Base-by-base conservation (phyloP, 345 rosid species). In the Nasturtium officinale region DNA sequence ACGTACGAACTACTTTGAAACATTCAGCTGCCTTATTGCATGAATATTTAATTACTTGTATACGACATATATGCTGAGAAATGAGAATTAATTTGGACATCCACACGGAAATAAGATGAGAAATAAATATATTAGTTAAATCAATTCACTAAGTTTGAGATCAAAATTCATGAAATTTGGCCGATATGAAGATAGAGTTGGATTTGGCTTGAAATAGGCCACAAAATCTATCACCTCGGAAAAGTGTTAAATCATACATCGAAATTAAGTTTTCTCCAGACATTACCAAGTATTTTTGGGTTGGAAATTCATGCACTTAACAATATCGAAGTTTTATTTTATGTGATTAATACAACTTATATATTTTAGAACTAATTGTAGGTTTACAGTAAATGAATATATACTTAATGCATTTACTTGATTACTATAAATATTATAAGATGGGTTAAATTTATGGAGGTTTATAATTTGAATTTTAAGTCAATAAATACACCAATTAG, bases 1-100 rank as follows among this genome's bases (percentile, higher is more conserved):
- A 73, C 20, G 66, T 56, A 47, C 20, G 4, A 25, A 54, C 56
- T 64, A 45, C 66, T 75, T 75, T 75, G 79, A 75, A 75, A 51
- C 63, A 61, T 61, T 75, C 79, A 2, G 5, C 50, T 59, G 29
- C 48, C 73, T 75, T 28, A 6, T 7, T 21, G 28, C 45, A 11
- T 5, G 32, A 29, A 35, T 16, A 56, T 2, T 46, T 37, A 47
- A n/a, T 47, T 13, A 6, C 13, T 11, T 56, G 9, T n/a, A 7
- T 46, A 32, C 15, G 37, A 17, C 0, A 29, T 48, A 38, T 10
- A 25, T 56, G 6, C 23, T 59, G 18, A n/a, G 15, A 74, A 50
- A 12, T 43, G 21, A 55, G 10, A 65, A 32, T 16, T 9, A 46
- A 16, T 45, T 18, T 65, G 33, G 5, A 58, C 6, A n/a, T 26